These are phyloP conservation scores for Ettlia oleoabundans DNA, from an alignment of 139 green algal species.

Conservation along the genomic window DNA sequence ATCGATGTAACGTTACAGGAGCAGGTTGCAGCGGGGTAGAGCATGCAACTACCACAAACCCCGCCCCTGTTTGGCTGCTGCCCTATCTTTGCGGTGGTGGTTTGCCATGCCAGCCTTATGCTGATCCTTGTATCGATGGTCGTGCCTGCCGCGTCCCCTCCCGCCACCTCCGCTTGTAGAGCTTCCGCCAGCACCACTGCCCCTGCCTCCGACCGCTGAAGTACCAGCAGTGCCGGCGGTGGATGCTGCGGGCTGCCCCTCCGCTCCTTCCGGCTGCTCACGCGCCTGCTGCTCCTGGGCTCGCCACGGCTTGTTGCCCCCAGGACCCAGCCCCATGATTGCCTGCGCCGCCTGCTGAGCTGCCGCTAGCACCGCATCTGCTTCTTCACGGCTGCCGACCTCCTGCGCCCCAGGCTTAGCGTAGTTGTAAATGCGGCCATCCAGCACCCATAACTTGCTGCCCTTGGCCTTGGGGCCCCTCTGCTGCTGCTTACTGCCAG, in stretches of 20 bases:
- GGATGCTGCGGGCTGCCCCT: neutral
- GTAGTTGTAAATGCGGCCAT: conserved; percentile 88
- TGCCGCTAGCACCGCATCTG: conserved; percentile 49
- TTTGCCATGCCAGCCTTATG: conserved; percentile 81
- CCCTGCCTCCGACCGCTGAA: conserved; percentile 13
- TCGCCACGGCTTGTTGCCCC: conserved; percentile 57
- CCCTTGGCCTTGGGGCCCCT: conserved; percentile 8
- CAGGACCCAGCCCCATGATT: conserved; percentile 73
- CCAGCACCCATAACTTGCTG: conserved; percentile 67
- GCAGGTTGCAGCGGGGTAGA: too few species aligned
- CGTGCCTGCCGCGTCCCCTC: conserved; percentile 8
- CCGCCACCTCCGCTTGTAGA: conserved; percentile 13
- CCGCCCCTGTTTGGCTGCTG: conserved; percentile 60
- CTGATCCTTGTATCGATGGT: conserved; percentile 69
- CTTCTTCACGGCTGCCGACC: conserved; percentile 56
- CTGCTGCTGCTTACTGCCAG: conserved; percentile 15
- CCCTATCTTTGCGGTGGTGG: conserved; percentile 79
- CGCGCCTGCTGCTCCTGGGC: conserved; percentile 12
- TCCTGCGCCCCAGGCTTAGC: conserved; percentile 71
- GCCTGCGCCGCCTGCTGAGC: conserved; percentile 49
- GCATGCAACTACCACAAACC: conserved; percentile 40
- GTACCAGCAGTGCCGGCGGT: neutral
- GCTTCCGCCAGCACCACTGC: neutral
- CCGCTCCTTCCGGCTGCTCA: neutral
- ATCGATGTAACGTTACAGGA: too few species aligned